Base-by-base conservation (phyloP, 805 yeast genomes). In the Grigorovia humatica region DNA sequence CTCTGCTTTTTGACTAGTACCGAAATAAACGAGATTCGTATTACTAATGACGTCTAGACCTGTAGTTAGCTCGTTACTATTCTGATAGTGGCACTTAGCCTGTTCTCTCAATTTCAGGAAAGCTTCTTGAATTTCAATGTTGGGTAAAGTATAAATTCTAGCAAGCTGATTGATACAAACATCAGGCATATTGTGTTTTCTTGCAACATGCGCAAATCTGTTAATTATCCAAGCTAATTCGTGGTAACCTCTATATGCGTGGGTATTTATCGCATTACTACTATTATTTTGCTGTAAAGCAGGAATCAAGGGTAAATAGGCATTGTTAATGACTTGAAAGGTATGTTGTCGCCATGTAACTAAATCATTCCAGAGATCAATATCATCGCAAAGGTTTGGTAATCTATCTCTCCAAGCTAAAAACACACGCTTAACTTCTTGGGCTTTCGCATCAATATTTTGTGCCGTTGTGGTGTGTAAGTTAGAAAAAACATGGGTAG, bases 281-380 rank as follows among this genome's bases (percentile, higher is more conserved):
- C 83, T 82, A 45, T 82, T 79, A 1, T 76, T 73, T 54, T 85
- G 88, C 60, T 88, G 96, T 40, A 88, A 65, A 1, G 88, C 81
- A 1, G 96, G 95, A 54, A 90, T 85, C 62, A 95, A 76, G 9
- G 98, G 98, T 76, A 90, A 78, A 67, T 93, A 93, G 1, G 88
- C 95, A 65, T 86, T 86, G 73, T 93, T 93, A 59, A 93, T 90
- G 27, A 91, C 96, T 57, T 88, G 90, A 75, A 95, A 93, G 0
- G 96, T 97, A 71, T 93, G 98, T 69, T 93, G 98, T 59, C 99
- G 78, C 99, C 99, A 93, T 0, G 98, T 90, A 4, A 93, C 96
- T 54, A 93, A 71, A 64, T 93, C 99, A 58, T 95, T 90, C 99
- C 99, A 93, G 54, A 90, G 79, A 65, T 89, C 91, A 61, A 93